Evolutionary conservation across 495 filamentous ascomycete genomes (phyloP).

Genomic region (Mytilinidion resinicola): DNA sequence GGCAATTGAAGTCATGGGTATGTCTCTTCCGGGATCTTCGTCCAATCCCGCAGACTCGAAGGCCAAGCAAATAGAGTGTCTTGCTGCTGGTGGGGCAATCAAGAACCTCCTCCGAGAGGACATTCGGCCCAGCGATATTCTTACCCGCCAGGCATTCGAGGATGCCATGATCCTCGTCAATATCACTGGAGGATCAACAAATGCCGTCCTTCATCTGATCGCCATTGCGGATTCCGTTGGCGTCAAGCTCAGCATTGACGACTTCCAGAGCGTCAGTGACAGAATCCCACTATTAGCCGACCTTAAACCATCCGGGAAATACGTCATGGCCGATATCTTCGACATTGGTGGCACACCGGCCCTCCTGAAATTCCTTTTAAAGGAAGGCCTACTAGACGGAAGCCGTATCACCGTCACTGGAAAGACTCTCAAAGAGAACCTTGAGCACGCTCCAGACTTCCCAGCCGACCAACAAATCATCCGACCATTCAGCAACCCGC

Average conservation of each 20-base stretch:
- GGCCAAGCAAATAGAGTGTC: constrained; percentile 80
- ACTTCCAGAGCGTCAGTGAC: constrained; percentile 94
- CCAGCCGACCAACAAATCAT: constrained; percentile 83
- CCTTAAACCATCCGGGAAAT: constrained; percentile 94
- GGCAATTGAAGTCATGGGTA: constrained; percentile 93
- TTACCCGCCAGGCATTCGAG: constrained; percentile 89
- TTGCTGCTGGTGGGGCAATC: constrained; percentile 77
- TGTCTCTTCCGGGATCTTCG: constrained; percentile 89
- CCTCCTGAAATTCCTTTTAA: constrained; percentile 84
- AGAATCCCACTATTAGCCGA: constrained; percentile 89
- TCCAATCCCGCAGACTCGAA: constrained; percentile 85
- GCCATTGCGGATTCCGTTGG: constrained; percentile 93
- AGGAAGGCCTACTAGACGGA: constrained; percentile 83
- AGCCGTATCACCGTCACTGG: constrained; percentile 89
- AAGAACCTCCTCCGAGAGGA: constrained; percentile 80
- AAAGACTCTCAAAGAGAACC: constrained; percentile 86
- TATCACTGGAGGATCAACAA: constrained; percentile 93
- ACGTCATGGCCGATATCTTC: constrained; percentile 89
- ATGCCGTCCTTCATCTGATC: constrained; percentile 93
- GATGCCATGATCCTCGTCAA: constrained; percentile 94
- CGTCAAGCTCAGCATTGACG: constrained; percentile 89
- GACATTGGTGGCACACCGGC: constrained; percentile 87
- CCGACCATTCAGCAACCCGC: constrained; percentile 81
- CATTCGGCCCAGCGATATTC: constrained; percentile 80
- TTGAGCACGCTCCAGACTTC: constrained; percentile 71